Evolutionary conservation across 441 rosid species (phyloP).

Genomic region (Adansonia gregorii): DNA sequence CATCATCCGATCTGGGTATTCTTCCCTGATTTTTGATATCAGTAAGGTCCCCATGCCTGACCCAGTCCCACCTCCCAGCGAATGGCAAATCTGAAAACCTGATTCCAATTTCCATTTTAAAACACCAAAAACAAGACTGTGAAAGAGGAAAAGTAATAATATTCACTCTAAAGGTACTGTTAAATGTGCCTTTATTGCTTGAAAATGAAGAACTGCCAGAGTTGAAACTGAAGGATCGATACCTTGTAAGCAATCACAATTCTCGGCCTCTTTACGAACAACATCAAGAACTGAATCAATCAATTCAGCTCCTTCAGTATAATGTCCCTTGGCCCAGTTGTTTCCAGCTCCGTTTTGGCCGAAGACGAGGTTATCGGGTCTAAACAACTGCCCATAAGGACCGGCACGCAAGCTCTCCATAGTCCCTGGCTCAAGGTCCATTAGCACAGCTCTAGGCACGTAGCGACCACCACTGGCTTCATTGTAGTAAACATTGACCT

Average conservation of each 20-base stretch:
- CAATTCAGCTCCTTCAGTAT: constrained; percentile 28
- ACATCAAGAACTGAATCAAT: constrained; percentile 29
- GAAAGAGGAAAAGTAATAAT: background rate
- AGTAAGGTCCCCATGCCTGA: constrained; percentile 30
- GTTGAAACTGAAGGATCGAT: background rate
- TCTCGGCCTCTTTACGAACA: constrained; percentile 31
- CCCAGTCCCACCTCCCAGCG: constrained; percentile 29
- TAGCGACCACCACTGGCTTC: constrained; percentile 57
- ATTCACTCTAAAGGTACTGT: constrained; percentile 8
- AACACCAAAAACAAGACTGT: background rate
- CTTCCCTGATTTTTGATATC: constrained; percentile 31
- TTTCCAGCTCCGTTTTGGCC: constrained; percentile 67
- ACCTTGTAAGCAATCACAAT: constrained; percentile 31
- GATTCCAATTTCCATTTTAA: background rate
- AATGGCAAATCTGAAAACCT: constrained; percentile 30
- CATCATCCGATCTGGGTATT: constrained; percentile 28
- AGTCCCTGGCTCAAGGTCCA: constrained; percentile 69
- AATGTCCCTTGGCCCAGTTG: constrained; percentile 45
- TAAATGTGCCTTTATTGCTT: constrained; percentile 68
- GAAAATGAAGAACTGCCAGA: background rate
- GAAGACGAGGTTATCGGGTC: constrained; percentile 60
- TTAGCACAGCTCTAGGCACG: constrained; percentile 58
- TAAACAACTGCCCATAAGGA: constrained; percentile 51
- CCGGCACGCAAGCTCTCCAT: constrained; percentile 62
- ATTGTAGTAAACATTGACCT: constrained; percentile 60